Evolutionary conservation across 768 basidiomycete genomes (phyloP), one percentile per base, ranked within the genome.

Genomic region (Bullera alba): DNA sequence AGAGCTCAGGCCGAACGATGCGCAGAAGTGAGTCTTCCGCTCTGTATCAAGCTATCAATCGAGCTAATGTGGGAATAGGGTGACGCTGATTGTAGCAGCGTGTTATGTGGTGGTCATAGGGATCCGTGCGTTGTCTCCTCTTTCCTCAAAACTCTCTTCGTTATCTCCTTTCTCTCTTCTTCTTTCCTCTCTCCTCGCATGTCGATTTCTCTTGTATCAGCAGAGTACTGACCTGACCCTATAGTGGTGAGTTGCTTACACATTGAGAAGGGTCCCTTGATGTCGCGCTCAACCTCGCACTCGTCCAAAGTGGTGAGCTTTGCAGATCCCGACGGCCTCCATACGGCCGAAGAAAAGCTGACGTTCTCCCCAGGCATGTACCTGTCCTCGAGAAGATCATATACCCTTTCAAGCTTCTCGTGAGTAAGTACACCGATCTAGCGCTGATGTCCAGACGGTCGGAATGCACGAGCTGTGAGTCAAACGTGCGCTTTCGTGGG

Each of bases 351-450:
- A 15, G 16, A 2, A 1, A 14, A 2, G 34, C 49, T 27, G 15
- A 26, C 32, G 27, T 28, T 8, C 5, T 44, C 17, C 8, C 15
- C n/a, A 53, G 56, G 42, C 41, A 58, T 43, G 66, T 66, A 21
- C 68, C 68, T 6, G 54, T 55, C 23, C 56, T 72, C 12, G 58
- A 67, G 29, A 52, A 57, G 54, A 32, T 70, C 29, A 65, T 73
- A 12, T 73, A 73, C 43, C 72, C 72, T 2, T 73, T 73, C 67
- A 73, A 73, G 51, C 62, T 73, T 5, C 51, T 69, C 2, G 67
- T 70, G 37, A 52, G 63, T 39, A 1, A 7, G 17, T 27, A 4
- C 14, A 16, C 34, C n/a, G 22, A 25, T 36, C 10, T 14, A 7
- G 10, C 17, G 37, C 47, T 53, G 52, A 56, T 29, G 7, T 2